Evolutionary conservation across 805 yeast species (phyloP), one percentile per base, ranked within the genome.

Genomic region (Metschnikowia drakensbergensis): DNA sequence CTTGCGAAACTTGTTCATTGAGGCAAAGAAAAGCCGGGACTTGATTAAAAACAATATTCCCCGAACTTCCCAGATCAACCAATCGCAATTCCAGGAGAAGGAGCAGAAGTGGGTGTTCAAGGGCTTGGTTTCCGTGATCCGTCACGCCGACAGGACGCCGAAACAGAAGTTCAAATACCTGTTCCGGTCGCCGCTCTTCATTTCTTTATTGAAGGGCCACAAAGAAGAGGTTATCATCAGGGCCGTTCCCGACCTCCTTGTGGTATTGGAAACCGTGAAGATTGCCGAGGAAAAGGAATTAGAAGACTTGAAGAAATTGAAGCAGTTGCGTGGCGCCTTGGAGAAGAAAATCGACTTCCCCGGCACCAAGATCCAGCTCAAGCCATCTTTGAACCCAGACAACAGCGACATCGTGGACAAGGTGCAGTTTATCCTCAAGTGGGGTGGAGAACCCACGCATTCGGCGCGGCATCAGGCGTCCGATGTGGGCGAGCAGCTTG

Each of bases 391-490:
- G 48, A 77, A 79, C 58, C 69, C 74, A 10, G 83, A 80, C 35
- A 76, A 74, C 50, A 69, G 73, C 3, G 83, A 79, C 33, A 82
- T 84, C 31, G 94, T 94, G 22, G 97, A 92, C 55, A 94, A 94
- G 64, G 97, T 92, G 25, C 99, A 94, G 67, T 83, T 94, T 54
- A 95, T 94, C 53, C 74, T 94, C 59, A 94, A 94, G 65, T 94
- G 99, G 99, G 99, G 99, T 59, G 99, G 99, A 54, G 99, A 94
- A 67, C 97, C 99, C 5, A 94, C 99, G 1, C 99, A 94, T 66
- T 90, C 97, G 8, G 97, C 98, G 2, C 80, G 84, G 54, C 87
- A 89, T 64, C 99, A 94, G 69, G 96, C 97, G 1, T 79, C 84
- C 28, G 99, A 94, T 66, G 80, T 94, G 17, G 99, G 99, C 46